Evolutionary conservation across 1,284 basidiomycete genomes (phyloP).

Genomic region (Laetiporus sulphureus): DNA sequence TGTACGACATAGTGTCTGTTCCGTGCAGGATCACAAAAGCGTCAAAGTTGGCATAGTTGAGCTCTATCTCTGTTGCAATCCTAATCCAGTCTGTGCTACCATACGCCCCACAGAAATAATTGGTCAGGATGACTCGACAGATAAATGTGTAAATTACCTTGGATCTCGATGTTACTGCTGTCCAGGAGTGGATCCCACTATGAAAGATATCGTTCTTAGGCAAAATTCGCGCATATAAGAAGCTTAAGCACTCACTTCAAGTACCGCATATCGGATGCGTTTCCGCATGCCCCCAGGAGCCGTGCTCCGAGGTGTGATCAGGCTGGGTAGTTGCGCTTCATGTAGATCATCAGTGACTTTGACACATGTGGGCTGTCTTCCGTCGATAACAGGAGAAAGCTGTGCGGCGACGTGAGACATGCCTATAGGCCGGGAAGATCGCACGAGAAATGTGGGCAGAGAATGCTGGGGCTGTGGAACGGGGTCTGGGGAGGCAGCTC

Average conservation of each 20-base stretch:
- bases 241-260: slow-evolving; percentile 49
- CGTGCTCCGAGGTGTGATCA: slow-evolving; percentile 69
- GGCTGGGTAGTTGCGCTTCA: slow-evolving; percentile 62
- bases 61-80: slow-evolving; percentile 85
- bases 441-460: slow-evolving; percentile 54
- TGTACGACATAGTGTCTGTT: slow-evolving; percentile 92
- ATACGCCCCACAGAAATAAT: background rate
- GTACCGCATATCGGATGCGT: slow-evolving; percentile 73
- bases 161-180: slow-evolving; percentile 81
- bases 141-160: slow-evolving; percentile 37
- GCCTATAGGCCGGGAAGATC: slow-evolving; percentile 68
- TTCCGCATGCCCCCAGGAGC: slow-evolving; percentile 58
- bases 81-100: slow-evolving; percentile 73
- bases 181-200: slow-evolving; percentile 86
- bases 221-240: too few species aligned
- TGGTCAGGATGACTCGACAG: background rate
- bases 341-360: slow-evolving; percentile 54
- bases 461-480: slow-evolving; percentile 16
- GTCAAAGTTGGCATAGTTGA: slow-evolving; percentile 81
- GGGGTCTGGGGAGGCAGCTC: slow-evolving; percentile 16
- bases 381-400: slow-evolving; percentile 23
- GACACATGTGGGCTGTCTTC: slow-evolving; percentile 37
- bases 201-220: background rate
- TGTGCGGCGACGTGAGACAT: slow-evolving; percentile 23
- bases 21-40: slow-evolving; percentile 90